Conservation (phyloP, 768 basidiomycete genomes). For the Suillus decipiens region DNA sequence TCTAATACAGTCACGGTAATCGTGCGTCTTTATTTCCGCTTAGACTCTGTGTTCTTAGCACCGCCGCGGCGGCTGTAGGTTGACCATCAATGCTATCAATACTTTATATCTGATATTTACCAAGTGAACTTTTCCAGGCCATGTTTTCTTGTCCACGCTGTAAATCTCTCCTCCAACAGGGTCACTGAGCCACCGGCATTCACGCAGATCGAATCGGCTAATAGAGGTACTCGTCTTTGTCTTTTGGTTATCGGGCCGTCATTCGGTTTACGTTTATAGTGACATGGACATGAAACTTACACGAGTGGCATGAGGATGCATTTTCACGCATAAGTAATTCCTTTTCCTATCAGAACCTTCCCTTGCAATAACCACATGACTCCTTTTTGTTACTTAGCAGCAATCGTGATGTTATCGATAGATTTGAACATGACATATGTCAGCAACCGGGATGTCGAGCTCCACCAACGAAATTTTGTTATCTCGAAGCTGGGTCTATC, state of each 20-base stretch:
- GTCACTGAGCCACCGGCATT: background rate
- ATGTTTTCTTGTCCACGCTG: background rate
- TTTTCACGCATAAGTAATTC: background rate
- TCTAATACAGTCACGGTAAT: background rate
- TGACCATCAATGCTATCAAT: background rate
- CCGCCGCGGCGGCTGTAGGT: no score
- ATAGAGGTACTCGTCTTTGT: background rate
- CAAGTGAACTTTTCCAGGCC: background rate
- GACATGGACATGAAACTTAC: background rate
- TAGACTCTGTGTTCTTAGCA: background rate
- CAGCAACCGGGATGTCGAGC: background rate
- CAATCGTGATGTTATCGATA: background rate
- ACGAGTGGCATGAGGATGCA: background rate
- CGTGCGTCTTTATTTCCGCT: background rate
- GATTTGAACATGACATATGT: background rate
- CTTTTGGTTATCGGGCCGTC: background rate
- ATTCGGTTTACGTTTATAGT: background rate
- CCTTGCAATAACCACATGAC: constrained; percentile 1
- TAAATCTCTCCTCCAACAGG: background rate
- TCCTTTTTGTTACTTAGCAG: background rate
- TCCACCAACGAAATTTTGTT: background rate
- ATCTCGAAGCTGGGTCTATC: background rate
- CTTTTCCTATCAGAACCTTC: constrained; percentile 3
- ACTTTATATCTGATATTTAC: background rate
- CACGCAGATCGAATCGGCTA: background rate